Base-by-base conservation (phyloP, 2,329 filamentous ascomycete species). In the Rutstroemia sp. region DNA sequence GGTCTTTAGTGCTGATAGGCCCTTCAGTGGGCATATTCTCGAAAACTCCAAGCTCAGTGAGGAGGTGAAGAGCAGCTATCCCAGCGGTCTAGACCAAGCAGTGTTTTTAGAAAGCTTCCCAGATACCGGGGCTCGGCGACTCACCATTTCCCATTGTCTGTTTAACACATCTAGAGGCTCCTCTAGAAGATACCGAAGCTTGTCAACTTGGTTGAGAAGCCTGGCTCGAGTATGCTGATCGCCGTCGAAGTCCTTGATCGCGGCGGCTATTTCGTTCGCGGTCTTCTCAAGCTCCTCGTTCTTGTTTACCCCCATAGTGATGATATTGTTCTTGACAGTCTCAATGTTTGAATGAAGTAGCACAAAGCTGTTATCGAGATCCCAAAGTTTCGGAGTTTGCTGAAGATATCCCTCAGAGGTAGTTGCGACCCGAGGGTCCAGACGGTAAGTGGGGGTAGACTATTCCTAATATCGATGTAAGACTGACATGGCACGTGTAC, bases 1-100 rank as follows among this genome's bases (percentile, higher is more conserved):
- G 53, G 19, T 66, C 58, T 49, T 63, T 61, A 7, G 63, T 59
- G 45, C 58, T 56, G 27, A 68, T 68, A 46, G 56, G 62, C 25
- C 63, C 65, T 34, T 67, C 54, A 7, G 51, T 56, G 5, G 67
- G 67, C 27, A 70, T 66, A 37, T 61, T 65, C 39, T 67, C 59
- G 2, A 68, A 60, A 25, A 65, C 65, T 23, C 44, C 23, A 16
- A 47, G 9, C 8, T 7, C 44, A n/a, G 21, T 47, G 19, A 47
- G 25, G 23, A 47, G 44, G 23, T 47, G 19, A 25, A 47, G 44
- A 6, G 44, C 44, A 47, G 19, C 12, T 25, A 47, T 25, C 9
- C 23, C 19, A n/a, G 6, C 27, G 10, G 21, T 25, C 44, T 30
- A 25, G 9, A 19, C 6, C 17, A 14, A 42, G 10, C 10, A 12